Evolutionary conservation across 257 asterid species (phyloP).

Genomic region (Verbascum thapsus): DNA sequence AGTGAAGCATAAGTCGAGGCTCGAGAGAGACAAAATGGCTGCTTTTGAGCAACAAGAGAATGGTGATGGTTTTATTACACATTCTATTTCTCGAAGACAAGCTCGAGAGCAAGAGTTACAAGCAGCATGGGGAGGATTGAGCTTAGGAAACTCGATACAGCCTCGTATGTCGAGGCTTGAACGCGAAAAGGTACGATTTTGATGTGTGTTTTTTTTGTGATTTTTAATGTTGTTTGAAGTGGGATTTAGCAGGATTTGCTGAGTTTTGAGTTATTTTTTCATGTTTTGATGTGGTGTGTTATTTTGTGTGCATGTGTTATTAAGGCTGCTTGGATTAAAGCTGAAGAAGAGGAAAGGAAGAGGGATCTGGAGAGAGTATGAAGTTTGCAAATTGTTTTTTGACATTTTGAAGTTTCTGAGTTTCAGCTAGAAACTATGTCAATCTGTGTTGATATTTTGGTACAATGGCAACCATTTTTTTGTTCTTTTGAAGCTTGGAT

Average conservation of each 20-base stretch:
- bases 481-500: slow-evolving; percentile 19
- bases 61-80: slow-evolving; percentile 33
- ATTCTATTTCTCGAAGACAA: slow-evolving; percentile 57
- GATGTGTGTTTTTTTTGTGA: background rate
- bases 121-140: slow-evolving; percentile 91
- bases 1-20: slow-evolving; percentile 60
- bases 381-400: background rate
- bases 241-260: slow-evolving; percentile 4
- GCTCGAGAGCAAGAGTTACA: slow-evolving; percentile 79
- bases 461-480: slow-evolving; percentile 1
- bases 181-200: slow-evolving; percentile 67
- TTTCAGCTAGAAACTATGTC: slow-evolving; percentile 2
- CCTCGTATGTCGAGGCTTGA: slow-evolving; percentile 87
- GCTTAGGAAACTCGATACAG: slow-evolving; percentile 79
- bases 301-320: slow-evolving; percentile 3
- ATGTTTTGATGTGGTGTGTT: background rate
- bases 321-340: slow-evolving; percentile 91
- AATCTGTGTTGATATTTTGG: background rate
- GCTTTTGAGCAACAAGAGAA: slow-evolving; percentile 34
- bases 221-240: background rate
- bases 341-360: slow-evolving; percentile 82
- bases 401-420: background rate
- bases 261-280: background rate
- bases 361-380: slow-evolving; percentile 34
- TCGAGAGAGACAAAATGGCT: slow-evolving; percentile 63